Evolutionary conservation across 768 basidiomycete species (phyloP).

Genomic region (Lactarius evosmus): DNA sequence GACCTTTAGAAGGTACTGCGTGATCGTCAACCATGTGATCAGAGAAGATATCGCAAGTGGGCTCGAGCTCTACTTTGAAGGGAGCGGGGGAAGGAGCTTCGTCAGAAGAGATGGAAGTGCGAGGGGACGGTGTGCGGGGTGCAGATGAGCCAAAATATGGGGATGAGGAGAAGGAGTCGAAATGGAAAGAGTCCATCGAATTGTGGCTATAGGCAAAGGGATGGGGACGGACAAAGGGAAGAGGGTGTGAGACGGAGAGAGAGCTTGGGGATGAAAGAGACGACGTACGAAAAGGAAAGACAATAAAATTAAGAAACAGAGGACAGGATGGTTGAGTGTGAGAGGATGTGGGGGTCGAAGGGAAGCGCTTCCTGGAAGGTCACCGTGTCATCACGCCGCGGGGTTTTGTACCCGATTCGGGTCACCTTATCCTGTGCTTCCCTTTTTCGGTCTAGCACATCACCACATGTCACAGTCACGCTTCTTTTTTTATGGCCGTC

Average conservation of each 20-base stretch:
- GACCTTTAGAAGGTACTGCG: conserved; percentile 40
- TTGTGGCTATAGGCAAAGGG: conserved; percentile 20
- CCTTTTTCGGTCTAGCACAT: conserved; percentile 25
- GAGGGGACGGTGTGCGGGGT: conserved; percentile 73
- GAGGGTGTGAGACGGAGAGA: conserved; percentile 11
- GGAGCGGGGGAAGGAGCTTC: conserved; percentile 33
- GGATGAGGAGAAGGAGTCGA: conserved; percentile 57
- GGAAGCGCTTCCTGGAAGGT: conserved; percentile 29
- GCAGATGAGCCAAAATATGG: conserved; percentile 62
- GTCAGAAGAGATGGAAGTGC: conserved; percentile 34
- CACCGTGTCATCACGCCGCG: conserved; percentile 26
- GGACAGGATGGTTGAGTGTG: conserved; percentile 19
- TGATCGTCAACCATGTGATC: conserved; percentile 43
- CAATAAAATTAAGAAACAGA: conserved; percentile 27
- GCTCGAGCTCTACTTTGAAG: conserved; percentile 46
- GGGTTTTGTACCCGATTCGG: conserved; percentile 30
- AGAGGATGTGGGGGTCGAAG: conserved; percentile 28
- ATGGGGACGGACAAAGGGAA: conserved; percentile 20
- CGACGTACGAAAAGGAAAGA: conserved; percentile 23
- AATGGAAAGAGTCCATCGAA: conserved; percentile 45
- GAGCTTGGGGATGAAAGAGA: conserved; percentile 12
- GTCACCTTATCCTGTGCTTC: conserved; percentile 26
- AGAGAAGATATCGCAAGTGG: conserved; percentile 51
- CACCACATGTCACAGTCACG: conserved; percentile 23
- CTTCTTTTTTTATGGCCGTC: conserved; percentile 15